Evolutionary conservation across 1,284 basidiomycete genomes (phyloP).

Genomic region (Ustilago tritici): DNA sequence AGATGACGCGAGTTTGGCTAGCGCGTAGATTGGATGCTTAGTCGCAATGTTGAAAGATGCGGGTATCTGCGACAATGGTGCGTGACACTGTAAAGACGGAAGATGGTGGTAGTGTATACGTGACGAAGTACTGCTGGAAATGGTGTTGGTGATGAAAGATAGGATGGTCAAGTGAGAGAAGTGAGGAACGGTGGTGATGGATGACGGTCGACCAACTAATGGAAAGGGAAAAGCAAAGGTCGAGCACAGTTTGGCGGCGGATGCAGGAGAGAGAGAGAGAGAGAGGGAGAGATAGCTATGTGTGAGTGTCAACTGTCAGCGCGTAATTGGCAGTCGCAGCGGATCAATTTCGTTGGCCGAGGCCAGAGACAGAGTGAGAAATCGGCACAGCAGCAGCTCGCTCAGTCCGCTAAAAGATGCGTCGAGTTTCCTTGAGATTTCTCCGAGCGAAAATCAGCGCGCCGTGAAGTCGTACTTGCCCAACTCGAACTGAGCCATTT

Average conservation of each 20-base stretch:
- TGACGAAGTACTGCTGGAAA: neutral
- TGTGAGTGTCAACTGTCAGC: too few relatives aligned
- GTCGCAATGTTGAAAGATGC: neutral
- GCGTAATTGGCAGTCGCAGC: too few relatives aligned
- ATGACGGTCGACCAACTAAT: too few relatives aligned
- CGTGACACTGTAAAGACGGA: slow-evolving; percentile 2
- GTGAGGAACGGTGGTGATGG: neutral
- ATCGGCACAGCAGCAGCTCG: neutral
- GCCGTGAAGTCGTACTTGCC: neutral
- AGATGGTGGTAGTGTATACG: neutral
- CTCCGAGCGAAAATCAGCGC: neutral
- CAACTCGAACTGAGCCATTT: neutral
- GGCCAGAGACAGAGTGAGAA: too few relatives aligned
- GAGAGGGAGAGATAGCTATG: too few relatives aligned
- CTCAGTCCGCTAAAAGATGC: neutral
- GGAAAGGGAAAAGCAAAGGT: too few relatives aligned
- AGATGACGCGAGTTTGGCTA: neutral
- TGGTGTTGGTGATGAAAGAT: neutral
- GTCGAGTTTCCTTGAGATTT: neutral
- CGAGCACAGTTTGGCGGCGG: too few relatives aligned
- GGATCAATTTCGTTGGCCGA: too few relatives aligned
- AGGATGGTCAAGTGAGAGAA: neutral
- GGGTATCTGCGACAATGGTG: neutral
- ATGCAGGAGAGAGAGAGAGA: too few relatives aligned
- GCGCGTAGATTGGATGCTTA: neutral